Conservation (phyloP, 139 green algal species). For the Pleodorina starrii region DNA sequence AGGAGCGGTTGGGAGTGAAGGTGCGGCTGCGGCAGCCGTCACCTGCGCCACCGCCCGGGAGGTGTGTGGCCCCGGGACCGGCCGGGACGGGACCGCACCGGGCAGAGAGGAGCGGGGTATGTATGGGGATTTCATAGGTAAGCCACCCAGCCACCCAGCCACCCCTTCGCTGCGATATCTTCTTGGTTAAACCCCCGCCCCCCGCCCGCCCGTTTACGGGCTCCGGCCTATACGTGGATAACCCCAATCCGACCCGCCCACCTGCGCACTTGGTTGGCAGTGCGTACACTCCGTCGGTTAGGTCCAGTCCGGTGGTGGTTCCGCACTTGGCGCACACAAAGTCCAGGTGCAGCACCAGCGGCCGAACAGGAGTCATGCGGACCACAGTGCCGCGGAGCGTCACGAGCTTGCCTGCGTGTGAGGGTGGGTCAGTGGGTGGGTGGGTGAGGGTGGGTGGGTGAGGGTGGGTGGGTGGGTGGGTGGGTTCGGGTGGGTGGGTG, state of each 20-base stretch:
- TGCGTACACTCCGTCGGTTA: conserved; percentile 71
- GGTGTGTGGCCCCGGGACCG: not conserved
- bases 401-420: conserved; percentile 79
- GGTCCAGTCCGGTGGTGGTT: not conserved
- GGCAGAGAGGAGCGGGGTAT: no score
- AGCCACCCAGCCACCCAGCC: no score
- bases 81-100: no score
- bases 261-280: conserved; percentile 73
- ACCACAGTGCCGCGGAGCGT: conserved; percentile 87
- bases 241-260: no score
- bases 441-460: not conserved
- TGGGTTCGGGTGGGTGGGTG: not conserved
- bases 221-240: no score
- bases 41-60: conserved; percentile 39
- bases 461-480: not conserved
- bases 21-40: conserved; percentile 79
- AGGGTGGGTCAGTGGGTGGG: not conserved
- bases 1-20: conserved; percentile 71
- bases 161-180: no score
- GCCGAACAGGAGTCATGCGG: conserved; percentile 73
- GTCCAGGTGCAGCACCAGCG: conserved; percentile 77
- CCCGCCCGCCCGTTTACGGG: no score
- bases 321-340: conserved; percentile 90
- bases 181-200: no score
- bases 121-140: no score